A percentile compares a stretch with the other conserved stretches of the same genome.
Evolutionary conservation across 495 filamentous ascomycete genomes (phyloP).

Genomic region (Aspergillus hancockii): DNA sequence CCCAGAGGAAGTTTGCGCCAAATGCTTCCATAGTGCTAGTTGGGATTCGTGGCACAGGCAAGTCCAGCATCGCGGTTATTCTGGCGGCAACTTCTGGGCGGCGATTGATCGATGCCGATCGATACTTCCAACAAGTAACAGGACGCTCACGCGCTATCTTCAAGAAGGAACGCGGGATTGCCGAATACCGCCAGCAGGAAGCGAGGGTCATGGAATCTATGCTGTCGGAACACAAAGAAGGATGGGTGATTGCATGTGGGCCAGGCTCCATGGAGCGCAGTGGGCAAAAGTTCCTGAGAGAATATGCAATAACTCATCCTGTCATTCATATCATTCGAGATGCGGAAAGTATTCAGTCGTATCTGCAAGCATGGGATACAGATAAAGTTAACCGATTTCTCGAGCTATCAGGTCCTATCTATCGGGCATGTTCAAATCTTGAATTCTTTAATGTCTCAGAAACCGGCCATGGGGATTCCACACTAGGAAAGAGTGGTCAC

Average conservation of each 20-base stretch:
- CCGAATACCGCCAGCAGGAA: slow-evolving; percentile 62
- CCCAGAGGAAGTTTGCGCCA: slow-evolving; percentile 49
- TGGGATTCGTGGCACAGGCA: slow-evolving; percentile 74
- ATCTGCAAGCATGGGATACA: slow-evolving; percentile 60
- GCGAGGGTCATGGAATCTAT: slow-evolving; percentile 63
- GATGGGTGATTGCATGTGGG: slow-evolving; percentile 72
- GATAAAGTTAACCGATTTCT: slow-evolving; percentile 56
- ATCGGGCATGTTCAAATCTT: slow-evolving; percentile 66
- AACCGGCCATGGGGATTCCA: slow-evolving; percentile 25
- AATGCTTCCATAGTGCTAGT: slow-evolving; percentile 74
- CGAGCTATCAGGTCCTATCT: slow-evolving; percentile 54
- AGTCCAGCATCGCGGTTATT: slow-evolving; percentile 75
- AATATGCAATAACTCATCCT: slow-evolving; percentile 58
- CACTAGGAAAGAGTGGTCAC: slow-evolving; percentile 27
- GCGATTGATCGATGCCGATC: slow-evolving; percentile 70
- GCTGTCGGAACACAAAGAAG: slow-evolving; percentile 58
- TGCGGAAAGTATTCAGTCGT: slow-evolving; percentile 59
- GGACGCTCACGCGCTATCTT: slow-evolving; percentile 63
- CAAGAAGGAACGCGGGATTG: slow-evolving; percentile 58
- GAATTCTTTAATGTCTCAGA: slow-evolving; percentile 74
- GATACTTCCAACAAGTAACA: slow-evolving; percentile 66
- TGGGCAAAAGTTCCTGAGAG: slow-evolving; percentile 41
- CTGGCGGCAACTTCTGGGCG: slow-evolving; percentile 70
- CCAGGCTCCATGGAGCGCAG: slow-evolving; percentile 54
- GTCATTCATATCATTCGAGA: slow-evolving; percentile 74